phyloP scores from a whole-genome alignment of 202 grass and related monocot species.

The Panicum hallii region DNA sequence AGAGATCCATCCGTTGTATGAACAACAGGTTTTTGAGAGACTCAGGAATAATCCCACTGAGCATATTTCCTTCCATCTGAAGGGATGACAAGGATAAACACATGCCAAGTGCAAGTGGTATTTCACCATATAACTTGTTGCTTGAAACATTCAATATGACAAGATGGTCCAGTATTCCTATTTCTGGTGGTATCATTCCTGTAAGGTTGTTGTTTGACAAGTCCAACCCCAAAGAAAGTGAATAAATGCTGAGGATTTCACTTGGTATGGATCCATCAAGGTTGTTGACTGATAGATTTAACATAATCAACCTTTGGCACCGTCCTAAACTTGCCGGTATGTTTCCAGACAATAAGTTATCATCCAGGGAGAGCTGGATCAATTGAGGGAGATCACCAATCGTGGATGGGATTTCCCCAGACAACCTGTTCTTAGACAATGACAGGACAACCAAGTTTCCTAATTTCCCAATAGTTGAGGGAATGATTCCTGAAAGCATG shows the following conservation, averaged over 20 bases:
- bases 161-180: slow-evolving; percentile 41
- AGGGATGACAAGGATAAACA: not conserved
- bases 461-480: slow-evolving; percentile 39
- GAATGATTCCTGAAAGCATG: slow-evolving; percentile 46
- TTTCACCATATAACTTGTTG: slow-evolving; percentile 9
- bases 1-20: slow-evolving; percentile 36
- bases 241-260: slow-evolving; percentile 12
- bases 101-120: not conserved
- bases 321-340: slow-evolving; percentile 44
- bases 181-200: slow-evolving; percentile 33
- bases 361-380: slow-evolving; percentile 29
- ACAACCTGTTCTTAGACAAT: slow-evolving; percentile 42
- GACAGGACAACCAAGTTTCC: slow-evolving; percentile 7
- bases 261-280: slow-evolving; percentile 55
- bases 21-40: not conserved
- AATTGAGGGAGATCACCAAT: slow-evolving; percentile 39
- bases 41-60: slow-evolving; percentile 3
- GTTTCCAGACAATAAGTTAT: slow-evolving; percentile 37
- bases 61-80: slow-evolving; percentile 12
- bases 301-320: slow-evolving; percentile 27
- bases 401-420: slow-evolving; percentile 40
- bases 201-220: slow-evolving; percentile 57
- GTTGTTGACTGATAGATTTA: slow-evolving; percentile 50
- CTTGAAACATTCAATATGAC: slow-evolving; percentile 15
- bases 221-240: slow-evolving; percentile 38